These are phyloP conservation scores for Rhizopus microsporus DNA, from an alignment of 371 early-diverging fungal species.

Conservation along the genomic window DNA sequence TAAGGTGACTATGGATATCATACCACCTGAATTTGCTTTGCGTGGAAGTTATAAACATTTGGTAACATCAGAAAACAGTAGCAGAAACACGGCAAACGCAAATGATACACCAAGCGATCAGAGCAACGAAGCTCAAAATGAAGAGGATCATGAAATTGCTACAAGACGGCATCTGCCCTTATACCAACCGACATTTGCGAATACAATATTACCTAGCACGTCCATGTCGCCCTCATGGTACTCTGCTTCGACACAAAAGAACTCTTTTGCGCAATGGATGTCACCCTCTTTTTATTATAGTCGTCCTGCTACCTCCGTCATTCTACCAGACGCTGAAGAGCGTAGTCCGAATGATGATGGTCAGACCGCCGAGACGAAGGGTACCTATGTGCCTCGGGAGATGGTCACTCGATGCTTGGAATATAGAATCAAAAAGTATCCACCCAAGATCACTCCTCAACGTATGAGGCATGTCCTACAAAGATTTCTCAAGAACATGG, in stretches of 20 bases:
- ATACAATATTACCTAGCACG: slow-evolving; percentile 44
- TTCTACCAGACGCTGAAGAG: slow-evolving; percentile 26
- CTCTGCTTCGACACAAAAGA: slow-evolving; percentile 50
- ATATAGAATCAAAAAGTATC: slow-evolving; percentile 45
- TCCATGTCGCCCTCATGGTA: slow-evolving; percentile 56
- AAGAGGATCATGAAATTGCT: slow-evolving; percentile 14
- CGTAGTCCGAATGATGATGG: slow-evolving; percentile 8
- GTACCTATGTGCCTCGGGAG: slow-evolving; percentile 40
- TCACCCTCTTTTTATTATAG: slow-evolving; percentile 54
- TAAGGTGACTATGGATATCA: slow-evolving; percentile 43
- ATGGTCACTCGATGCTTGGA: slow-evolving; percentile 48
- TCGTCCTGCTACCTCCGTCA: slow-evolving; percentile 42
- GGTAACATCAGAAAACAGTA: background rate
- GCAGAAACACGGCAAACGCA: background rate
- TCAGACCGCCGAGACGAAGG: slow-evolving; percentile 4
- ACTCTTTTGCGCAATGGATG: slow-evolving; percentile 51
- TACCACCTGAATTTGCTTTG: slow-evolving; percentile 51
- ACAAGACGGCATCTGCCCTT: slow-evolving; percentile 21
- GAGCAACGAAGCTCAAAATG: slow-evolving; percentile 12
- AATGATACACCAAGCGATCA: background rate
- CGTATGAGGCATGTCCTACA: slow-evolving; percentile 51
- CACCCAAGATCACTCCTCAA: slow-evolving; percentile 49
- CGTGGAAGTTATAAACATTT: slow-evolving; percentile 40
- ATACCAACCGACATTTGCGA: slow-evolving; percentile 47
- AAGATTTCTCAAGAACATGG: slow-evolving; percentile 51